Conservation (phyloP, 2,329 filamentous ascomycete genomes). For the Phaeosphaeriaceae sp. region DNA sequence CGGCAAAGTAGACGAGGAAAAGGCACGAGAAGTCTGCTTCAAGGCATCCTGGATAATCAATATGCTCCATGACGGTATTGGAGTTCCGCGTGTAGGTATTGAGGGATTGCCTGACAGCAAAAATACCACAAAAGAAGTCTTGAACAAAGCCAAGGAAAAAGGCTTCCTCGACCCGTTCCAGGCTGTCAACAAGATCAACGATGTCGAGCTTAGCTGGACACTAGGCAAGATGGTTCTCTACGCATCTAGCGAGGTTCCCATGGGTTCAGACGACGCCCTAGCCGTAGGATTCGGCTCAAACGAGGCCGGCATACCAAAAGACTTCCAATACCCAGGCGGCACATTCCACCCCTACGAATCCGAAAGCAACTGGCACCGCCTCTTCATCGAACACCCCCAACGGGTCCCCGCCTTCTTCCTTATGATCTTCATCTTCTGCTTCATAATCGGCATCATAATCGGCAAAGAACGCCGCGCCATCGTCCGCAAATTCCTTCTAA, state of each 20-base stretch:
- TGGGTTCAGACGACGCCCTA: slow-evolving; percentile 63
- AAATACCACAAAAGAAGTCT: slow-evolving; percentile 75
- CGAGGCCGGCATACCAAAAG: slow-evolving; percentile 66
- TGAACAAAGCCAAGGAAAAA: slow-evolving; percentile 72
- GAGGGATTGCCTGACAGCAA: slow-evolving; percentile 65
- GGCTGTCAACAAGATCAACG: slow-evolving; percentile 89
- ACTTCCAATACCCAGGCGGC: slow-evolving; percentile 82
- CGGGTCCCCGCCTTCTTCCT: slow-evolving; percentile 76
- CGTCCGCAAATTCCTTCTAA: slow-evolving; percentile 63
- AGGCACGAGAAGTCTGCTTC: slow-evolving; percentile 89
- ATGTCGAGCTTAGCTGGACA: slow-evolving; percentile 95
- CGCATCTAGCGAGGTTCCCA: slow-evolving; percentile 84
- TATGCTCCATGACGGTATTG: slow-evolving; percentile 93
- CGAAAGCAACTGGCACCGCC: slow-evolving; percentile 59
- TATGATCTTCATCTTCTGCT: slow-evolving; percentile 74
- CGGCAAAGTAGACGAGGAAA: slow-evolving; percentile 74
- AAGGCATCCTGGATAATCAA: slow-evolving; percentile 99
- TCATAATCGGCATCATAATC: slow-evolving; percentile 75
- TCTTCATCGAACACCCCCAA: slow-evolving; percentile 69
- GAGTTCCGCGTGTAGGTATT: slow-evolving; percentile 82
- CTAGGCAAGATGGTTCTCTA: slow-evolving; percentile 96
- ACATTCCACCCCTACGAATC: slow-evolving; percentile 56
- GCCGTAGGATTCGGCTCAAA: slow-evolving; percentile 96
- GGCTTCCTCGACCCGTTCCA: slow-evolving; percentile 87
- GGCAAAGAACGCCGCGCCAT: slow-evolving; percentile 74